Conservation (phyloP, 176 grass and related monocot species). For the Paspalum notatum region DNA sequence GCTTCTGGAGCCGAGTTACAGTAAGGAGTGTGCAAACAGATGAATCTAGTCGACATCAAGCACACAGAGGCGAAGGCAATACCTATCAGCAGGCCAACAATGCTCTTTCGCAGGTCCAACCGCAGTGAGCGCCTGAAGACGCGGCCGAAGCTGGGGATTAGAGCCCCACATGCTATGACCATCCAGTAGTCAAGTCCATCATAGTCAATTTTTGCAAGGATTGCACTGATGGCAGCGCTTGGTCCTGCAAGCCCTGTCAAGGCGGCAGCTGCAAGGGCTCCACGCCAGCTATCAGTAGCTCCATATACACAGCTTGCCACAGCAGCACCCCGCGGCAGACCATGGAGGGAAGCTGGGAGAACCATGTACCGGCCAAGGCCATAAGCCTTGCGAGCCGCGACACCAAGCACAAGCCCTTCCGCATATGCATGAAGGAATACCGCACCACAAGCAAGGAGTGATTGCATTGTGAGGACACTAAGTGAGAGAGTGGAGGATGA, state of each 20-base stretch:
- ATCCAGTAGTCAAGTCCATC: constrained; percentile 87
- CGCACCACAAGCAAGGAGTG: constrained; percentile 78
- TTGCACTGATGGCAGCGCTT: constrained; percentile 75
- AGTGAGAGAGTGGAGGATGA: constrained; percentile 60
- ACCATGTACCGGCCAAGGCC: constrained; percentile 96
- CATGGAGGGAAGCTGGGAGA: constrained; percentile 90
- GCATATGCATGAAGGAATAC: constrained; percentile 84
- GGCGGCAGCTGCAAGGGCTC: constrained; percentile 77
- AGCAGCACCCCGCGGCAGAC: constrained; percentile 83
- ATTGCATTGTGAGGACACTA: constrained; percentile 80
- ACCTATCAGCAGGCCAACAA: constrained; percentile 74
- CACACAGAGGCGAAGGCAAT: constrained; percentile 77
- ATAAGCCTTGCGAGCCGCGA: constrained; percentile 88
- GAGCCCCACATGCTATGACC: constrained; percentile 83
- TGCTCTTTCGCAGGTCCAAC: constrained; percentile 70
- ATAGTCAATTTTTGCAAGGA: constrained; percentile 82
- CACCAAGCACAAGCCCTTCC: constrained; percentile 89
- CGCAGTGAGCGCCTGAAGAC: constrained; percentile 73
- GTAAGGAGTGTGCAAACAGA: constrained; percentile 97
- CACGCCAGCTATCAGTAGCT: constrained; percentile 91
- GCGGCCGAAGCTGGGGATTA: constrained; percentile 75
- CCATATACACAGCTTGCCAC: constrained; percentile 87
- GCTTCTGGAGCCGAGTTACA: constrained; percentile 98
- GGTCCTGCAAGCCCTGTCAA: constrained; percentile 84
- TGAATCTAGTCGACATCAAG: constrained; percentile 90